phyloP scores from a whole-genome alignment of 2,329 filamentous ascomycete species.

The Xylaria sp. region DNA sequence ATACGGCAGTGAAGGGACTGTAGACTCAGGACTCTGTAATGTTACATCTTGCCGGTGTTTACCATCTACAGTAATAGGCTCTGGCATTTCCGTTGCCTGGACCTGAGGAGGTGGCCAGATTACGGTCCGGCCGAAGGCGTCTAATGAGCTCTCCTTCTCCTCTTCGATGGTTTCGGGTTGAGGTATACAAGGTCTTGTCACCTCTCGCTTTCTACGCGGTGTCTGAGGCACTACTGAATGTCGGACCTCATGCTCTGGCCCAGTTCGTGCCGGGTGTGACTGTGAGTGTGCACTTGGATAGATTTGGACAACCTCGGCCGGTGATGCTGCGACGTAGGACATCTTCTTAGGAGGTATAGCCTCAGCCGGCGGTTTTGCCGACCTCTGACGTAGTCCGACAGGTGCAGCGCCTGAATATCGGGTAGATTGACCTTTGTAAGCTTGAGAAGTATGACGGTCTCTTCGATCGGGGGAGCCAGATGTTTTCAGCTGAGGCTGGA shows the following conservation, averaged over 20 bases:
- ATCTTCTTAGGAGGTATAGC: conserved; percentile 17
- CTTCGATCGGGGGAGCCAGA: conserved; percentile 9
- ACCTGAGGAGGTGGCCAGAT: conserved; percentile 1
- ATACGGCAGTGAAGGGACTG: conserved; percentile 35
- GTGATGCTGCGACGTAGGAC: conserved; percentile 9
- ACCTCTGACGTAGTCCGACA: conserved; percentile 7
- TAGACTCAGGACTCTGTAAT: conserved; percentile 27
- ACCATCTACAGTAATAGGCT: not conserved
- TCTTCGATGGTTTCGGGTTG: conserved; percentile 30
- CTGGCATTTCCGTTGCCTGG: conserved; percentile 4
- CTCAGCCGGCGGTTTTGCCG: conserved; percentile 10
- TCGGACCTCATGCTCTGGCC: conserved; percentile 8
- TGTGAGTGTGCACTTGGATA: conserved; percentile 10
- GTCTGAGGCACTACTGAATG: conserved; percentile 14
- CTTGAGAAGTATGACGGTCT: conserved; percentile 2
- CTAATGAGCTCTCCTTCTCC: conserved; percentile 25
- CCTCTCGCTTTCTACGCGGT: conserved; percentile 24
- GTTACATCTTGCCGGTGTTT: conserved; percentile 14
- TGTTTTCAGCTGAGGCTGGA: conserved; percentile 9
- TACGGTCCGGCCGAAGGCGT: conserved; percentile 1
- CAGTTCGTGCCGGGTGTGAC: conserved; percentile 3
- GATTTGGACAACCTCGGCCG: conserved; percentile 13
- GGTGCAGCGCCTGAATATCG: conserved; percentile 17
- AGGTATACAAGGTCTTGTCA: conserved; percentile 17
- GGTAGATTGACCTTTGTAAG: conserved; percentile 1